phyloP scores from a whole-genome alignment of 441 rosid species.

The Populus tomentosa region DNA sequence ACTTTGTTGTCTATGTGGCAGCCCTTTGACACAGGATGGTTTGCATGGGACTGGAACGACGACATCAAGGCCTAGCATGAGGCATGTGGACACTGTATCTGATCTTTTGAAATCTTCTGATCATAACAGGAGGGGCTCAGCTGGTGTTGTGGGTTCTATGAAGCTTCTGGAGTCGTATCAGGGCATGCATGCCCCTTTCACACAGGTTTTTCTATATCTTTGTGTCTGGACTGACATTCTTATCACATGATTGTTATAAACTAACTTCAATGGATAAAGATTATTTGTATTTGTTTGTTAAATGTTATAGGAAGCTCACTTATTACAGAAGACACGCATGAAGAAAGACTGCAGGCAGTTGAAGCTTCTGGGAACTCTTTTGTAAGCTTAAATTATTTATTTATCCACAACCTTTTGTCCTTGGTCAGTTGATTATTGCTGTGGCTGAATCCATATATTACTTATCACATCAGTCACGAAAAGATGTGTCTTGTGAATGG shows the following conservation, averaged over 20 bases:
- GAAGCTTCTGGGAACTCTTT: slow-evolving; percentile 82
- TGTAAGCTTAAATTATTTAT: slow-evolving; percentile 46
- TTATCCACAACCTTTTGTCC: neutral
- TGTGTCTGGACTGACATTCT: slow-evolving; percentile 8
- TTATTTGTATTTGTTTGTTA: neutral
- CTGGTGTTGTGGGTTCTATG: slow-evolving; percentile 78
- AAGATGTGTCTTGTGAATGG: slow-evolving; percentile 1
- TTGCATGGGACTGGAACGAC: slow-evolving; percentile 29
- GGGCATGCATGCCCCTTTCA: slow-evolving; percentile 91
- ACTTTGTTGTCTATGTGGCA: slow-evolving; percentile 25
- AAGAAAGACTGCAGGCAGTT: slow-evolving; percentile 90
- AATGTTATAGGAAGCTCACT: slow-evolving; percentile 73
- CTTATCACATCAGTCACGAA: neutral
- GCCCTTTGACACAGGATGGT: slow-evolving; percentile 37
- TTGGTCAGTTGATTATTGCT: neutral
- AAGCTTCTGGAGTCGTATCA: slow-evolving; percentile 79
- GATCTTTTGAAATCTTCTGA: slow-evolving; percentile 36
- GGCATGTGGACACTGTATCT: slow-evolving; percentile 31
- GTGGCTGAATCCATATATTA: neutral
- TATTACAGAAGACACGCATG: slow-evolving; percentile 99
- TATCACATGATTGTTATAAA: neutral
- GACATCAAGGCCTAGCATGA: slow-evolving; percentile 22
- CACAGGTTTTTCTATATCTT: slow-evolving; percentile 52
- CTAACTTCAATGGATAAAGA: neutral
- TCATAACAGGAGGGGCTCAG: slow-evolving; percentile 73